Evolutionary conservation across 805 yeast genomes (phyloP).

Genomic region (Lipomyces sp.): DNA sequence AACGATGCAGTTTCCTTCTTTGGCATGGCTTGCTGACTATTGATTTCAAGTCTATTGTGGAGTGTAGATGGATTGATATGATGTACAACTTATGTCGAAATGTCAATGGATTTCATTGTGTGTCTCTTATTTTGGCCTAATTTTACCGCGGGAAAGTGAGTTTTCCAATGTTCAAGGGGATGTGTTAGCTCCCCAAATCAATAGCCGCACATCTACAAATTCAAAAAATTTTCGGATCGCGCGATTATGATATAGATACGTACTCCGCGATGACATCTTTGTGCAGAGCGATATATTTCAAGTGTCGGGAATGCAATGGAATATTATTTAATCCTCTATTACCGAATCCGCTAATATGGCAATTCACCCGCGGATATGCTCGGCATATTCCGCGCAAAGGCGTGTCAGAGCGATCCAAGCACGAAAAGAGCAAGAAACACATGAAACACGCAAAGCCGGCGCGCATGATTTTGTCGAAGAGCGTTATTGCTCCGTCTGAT

Average conservation of each 20-base stretch:
- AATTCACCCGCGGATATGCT: background rate
- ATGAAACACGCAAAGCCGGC: conserved; percentile 16
- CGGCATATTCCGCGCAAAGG: background rate
- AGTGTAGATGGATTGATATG: background rate
- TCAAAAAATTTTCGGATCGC: no score
- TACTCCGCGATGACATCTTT: background rate
- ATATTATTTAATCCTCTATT: background rate
- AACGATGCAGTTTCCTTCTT: conserved; percentile 22
- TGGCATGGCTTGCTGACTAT: conserved; percentile 17
- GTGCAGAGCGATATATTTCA: background rate
- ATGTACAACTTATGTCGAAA: background rate
- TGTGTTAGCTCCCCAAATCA: no score
- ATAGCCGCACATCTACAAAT: no score
- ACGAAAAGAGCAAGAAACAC: conserved; percentile 4
- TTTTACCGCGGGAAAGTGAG: no score
- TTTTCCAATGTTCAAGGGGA: no score
- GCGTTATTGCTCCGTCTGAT: conserved; percentile 23
- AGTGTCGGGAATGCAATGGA: background rate
- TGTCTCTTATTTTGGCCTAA: no score
- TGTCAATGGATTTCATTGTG: background rate
- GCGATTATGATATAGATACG: background rate
- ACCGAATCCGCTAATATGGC: background rate
- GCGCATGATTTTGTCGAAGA: conserved; percentile 18
- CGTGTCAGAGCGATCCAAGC: background rate
- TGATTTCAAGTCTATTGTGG: background rate